phyloP scores from a whole-genome alignment of 2,329 filamentous ascomycete species.

The Colletotrichum magnum region DNA sequence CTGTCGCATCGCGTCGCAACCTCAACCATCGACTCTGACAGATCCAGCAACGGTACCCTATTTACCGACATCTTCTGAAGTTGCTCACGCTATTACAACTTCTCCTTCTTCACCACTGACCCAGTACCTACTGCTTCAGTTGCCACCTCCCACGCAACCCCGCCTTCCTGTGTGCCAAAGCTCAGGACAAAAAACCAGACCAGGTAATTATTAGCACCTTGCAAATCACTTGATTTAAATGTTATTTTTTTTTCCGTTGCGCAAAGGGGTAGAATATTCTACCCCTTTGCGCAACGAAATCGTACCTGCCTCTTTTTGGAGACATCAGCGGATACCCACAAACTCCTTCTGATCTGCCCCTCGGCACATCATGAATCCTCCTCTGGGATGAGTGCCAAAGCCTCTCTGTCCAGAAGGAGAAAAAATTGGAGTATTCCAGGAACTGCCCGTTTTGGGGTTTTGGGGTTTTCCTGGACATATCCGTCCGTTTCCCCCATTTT shows the following conservation, averaged over 20 bases:
- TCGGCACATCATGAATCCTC: too few relatives aligned
- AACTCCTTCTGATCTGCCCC: too few relatives aligned
- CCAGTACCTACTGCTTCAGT: background rate
- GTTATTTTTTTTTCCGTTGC: background rate
- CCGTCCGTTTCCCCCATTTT: too few relatives aligned
- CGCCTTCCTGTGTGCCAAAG: constrained; percentile 23
- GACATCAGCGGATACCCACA: too few relatives aligned
- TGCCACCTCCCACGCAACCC: constrained; percentile 8
- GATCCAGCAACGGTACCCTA: background rate
- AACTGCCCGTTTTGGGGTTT: too few relatives aligned
- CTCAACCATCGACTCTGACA: constrained; percentile 11
- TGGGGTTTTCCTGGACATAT: too few relatives aligned
- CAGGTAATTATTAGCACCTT: constrained; percentile 27
- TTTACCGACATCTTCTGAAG: background rate
- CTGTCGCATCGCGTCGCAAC: constrained; percentile 21
- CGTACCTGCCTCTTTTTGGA: too few relatives aligned
- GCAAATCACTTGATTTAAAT: constrained; percentile 11
- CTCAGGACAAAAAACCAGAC: constrained; percentile 14
- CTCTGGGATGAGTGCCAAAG: too few relatives aligned
- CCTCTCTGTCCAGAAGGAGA: too few relatives aligned
- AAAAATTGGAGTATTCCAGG: too few relatives aligned
- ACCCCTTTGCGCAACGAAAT: too few relatives aligned
- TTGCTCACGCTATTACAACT: background rate
- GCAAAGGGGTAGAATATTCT: too few relatives aligned
- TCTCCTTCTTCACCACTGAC: constrained; percentile 1